Base-by-base conservation (phyloP, 164 flowering plant species). In the Vitis labrusca region DNA sequence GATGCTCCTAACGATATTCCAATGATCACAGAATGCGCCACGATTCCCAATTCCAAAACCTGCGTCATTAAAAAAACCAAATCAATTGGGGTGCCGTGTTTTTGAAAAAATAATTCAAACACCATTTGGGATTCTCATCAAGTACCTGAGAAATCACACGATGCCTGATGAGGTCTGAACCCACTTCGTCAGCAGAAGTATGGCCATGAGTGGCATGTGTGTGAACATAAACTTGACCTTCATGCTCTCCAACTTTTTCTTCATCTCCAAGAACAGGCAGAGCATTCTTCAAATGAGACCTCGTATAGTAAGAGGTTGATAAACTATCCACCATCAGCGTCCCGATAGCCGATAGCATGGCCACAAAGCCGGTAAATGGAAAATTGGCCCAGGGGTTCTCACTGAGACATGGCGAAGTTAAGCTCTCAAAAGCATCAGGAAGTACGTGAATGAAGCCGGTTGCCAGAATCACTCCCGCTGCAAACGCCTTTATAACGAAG, bases 351-450 rank as follows among this genome's bases (percentile, higher is more conserved):
- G 85, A 52, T 15, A 73, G 11, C 87, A 84, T 85, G 1, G 85
- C 83, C 14, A 84, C 65, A 23, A 84, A 82, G 1, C 85, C 87
- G 0, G 87, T 65, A 48, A 84, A 82, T 14, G 88, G 88, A 32
- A 82, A 85, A 1, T 77, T 44, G 5, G 65, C 61, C 88, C 85
- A 80, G 0, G 83, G 81, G 7, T 71, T 50, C 27, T 74, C 72
- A 0, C 27, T 44, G 2, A 85, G 70, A 57, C 85, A 78, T 12
- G 80, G 81, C 3, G 81, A 77, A 4, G 80, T 65, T 32, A 85
- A 53, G 13, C 17, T 57, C 19, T 77, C 76, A 23, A 68, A 76
- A 0, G 84, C 85, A 12, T 80, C 84, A 0, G 85, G 85, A 0
- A 85, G 65, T 1, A 85, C 74, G 65, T 85, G 88, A 8, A 83